These are phyloP conservation scores for Huntiella decipiens DNA, from an alignment of 2,329 filamentous ascomycete genomes.

Conservation along the genomic window DNA sequence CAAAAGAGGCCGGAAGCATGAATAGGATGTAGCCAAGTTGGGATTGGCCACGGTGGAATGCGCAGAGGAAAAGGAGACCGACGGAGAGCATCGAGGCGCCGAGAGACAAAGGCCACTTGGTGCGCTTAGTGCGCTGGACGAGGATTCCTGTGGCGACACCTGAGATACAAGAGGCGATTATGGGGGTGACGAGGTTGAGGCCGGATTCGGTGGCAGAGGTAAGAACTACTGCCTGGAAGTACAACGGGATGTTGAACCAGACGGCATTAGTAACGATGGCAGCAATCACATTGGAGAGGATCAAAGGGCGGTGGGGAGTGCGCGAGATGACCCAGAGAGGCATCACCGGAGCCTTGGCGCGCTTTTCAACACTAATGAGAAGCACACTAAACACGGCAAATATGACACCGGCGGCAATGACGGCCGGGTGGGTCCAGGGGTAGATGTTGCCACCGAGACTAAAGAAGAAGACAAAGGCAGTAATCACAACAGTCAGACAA, in stretches of 20 bases:
- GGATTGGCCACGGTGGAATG: slow-evolving; percentile 32
- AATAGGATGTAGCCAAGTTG: slow-evolving; percentile 34
- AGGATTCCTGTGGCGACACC: slow-evolving; percentile 42
- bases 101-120: slow-evolving; percentile 38
- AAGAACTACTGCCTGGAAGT: slow-evolving; percentile 57
- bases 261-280: slow-evolving; percentile 35
- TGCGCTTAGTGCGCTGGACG: slow-evolving; percentile 37
- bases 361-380: slow-evolving; percentile 30
- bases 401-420: slow-evolving; percentile 28
- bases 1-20: slow-evolving; percentile 36
- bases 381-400: slow-evolving; percentile 30
- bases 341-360: slow-evolving; percentile 37
- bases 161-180: slow-evolving; percentile 32
- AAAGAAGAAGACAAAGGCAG: slow-evolving; percentile 40
- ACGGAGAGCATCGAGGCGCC: slow-evolving; percentile 30
- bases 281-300: slow-evolving; percentile 34
- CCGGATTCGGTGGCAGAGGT: slow-evolving; percentile 52
- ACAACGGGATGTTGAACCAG: slow-evolving; percentile 48
- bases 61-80: slow-evolving; percentile 31
- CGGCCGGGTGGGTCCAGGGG: slow-evolving; percentile 40
- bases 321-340: slow-evolving; percentile 31
- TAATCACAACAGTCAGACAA: slow-evolving; percentile 32
- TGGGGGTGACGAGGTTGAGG: slow-evolving; percentile 49
- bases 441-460: slow-evolving; percentile 45
- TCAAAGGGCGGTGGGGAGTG: slow-evolving; percentile 35